These are phyloP conservation scores for Aspergillus diversus DNA, from an alignment of 495 filamentous ascomycete species.

Conservation along the genomic window DNA sequence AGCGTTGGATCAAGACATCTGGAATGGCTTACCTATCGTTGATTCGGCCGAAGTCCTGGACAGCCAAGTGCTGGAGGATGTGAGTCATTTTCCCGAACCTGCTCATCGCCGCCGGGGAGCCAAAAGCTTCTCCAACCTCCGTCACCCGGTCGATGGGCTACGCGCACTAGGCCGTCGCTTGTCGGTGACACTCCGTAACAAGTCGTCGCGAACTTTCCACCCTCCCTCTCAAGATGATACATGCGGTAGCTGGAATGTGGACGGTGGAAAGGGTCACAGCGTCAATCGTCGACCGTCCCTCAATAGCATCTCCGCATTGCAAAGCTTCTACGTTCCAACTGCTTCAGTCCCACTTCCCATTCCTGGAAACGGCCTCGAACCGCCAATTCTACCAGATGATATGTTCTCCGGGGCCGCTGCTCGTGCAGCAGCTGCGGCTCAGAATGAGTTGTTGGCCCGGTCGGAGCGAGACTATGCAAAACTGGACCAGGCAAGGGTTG, in stretches of 20 bases:
- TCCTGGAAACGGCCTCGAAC: slow-evolving; percentile 44
- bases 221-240: slow-evolving; percentile 23
- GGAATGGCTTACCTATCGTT: slow-evolving; percentile 33
- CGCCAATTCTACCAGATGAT: slow-evolving; percentile 44
- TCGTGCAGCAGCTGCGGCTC: slow-evolving; percentile 68
- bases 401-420: slow-evolving; percentile 68
- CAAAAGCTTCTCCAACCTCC: slow-evolving; percentile 52
- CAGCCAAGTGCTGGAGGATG: slow-evolving; percentile 40
- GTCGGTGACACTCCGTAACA: slow-evolving; percentile 48
- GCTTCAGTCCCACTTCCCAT: slow-evolving; percentile 38
- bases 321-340: slow-evolving; percentile 43
- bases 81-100: slow-evolving; percentile 39
- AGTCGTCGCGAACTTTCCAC: slow-evolving; percentile 42
- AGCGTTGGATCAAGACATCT: slow-evolving; percentile 26
- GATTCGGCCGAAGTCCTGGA: slow-evolving; percentile 34
- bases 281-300: slow-evolving; percentile 46
- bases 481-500: slow-evolving; percentile 38
- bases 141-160: slow-evolving; percentile 49
- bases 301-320: slow-evolving; percentile 44
- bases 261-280: slow-evolving; percentile 27
- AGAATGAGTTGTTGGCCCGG: slow-evolving; percentile 59
- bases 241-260: slow-evolving; percentile 1
- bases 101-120: slow-evolving; percentile 42
- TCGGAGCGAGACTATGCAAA: slow-evolving; percentile 40
- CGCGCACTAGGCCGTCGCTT: slow-evolving; percentile 49